A percentile compares a stretch with the other conserved stretches of the same genome.
Evolutionary conservation across 1,284 basidiomycete genomes (phyloP).

Genomic region (Mrakiaceae sp.): DNA sequence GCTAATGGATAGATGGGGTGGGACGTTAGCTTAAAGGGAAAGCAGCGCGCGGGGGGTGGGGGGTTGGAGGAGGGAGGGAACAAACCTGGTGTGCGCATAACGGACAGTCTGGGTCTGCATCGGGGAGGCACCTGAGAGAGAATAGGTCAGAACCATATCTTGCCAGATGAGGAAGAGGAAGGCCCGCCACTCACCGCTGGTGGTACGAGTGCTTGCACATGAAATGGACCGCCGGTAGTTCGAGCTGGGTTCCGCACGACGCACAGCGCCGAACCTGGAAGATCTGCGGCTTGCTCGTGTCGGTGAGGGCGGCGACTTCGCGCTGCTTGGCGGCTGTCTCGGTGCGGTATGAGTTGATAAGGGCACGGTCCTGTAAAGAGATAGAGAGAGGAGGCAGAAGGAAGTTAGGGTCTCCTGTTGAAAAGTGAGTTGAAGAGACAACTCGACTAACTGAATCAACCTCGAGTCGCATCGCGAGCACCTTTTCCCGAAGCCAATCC

Average conservation of each 20-base stretch:
- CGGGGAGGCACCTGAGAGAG: conserved; percentile 55
- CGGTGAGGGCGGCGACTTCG: conserved; percentile 68
- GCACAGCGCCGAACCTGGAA: conserved; percentile 91
- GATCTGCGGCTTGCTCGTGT: conserved; percentile 63
- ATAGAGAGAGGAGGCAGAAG: conserved; percentile 9
- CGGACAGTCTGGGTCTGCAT: conserved; percentile 79
- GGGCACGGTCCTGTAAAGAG: conserved; percentile 56
- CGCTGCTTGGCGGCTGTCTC: conserved; percentile 73
- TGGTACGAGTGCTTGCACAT: conserved; percentile 98
- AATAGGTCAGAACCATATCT: background rate
- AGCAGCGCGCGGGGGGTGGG: background rate
- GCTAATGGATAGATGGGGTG: conserved; percentile 41
- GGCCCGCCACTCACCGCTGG: conserved; percentile 51
- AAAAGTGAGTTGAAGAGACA: background rate
- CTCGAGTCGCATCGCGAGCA: conserved; percentile 60
- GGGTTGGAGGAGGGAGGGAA: too few relatives aligned
- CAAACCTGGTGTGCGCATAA: conserved; percentile 46
- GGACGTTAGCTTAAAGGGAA: too few relatives aligned
- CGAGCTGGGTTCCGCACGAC: conserved; percentile 73
- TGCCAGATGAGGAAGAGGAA: background rate
- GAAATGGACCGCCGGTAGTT: conserved; percentile 87
- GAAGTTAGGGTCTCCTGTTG: background rate
- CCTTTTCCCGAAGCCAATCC: conserved; percentile 70
- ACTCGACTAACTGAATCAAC: conserved; percentile 57
- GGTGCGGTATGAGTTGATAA: conserved; percentile 72